Percentiles rank a stretch among this genome's conserved stretches.
phyloP scores from a whole-genome alignment of 345 rosid genomes.

The Eucalyptus cladocalyx region DNA sequence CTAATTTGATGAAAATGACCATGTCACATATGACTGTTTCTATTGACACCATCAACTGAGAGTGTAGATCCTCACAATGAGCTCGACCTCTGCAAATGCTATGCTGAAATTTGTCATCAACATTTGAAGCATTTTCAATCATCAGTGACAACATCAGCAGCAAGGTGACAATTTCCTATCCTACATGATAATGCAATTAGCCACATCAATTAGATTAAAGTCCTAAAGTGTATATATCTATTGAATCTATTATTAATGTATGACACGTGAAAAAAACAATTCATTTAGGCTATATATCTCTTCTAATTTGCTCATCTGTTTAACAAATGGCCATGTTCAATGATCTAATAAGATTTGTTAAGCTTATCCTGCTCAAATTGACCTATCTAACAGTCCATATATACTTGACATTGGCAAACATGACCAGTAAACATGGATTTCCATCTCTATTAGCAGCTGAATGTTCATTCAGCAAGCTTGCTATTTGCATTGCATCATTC shows the following conservation, averaged over 20 bases:
- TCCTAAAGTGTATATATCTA: too few species aligned
- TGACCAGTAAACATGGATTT: background rate
- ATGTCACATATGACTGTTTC: background rate
- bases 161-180: background rate
- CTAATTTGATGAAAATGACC: background rate
- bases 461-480: background rate
- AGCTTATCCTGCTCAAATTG: background rate
- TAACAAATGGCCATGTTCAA: background rate
- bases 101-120: background rate
- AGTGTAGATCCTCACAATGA: background rate
- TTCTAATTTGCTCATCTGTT: background rate
- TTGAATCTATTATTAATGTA: too few species aligned
- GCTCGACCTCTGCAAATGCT: background rate
- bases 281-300: too few species aligned
- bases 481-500: background rate
- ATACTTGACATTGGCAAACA: background rate
- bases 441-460: background rate
- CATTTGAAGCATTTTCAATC: background rate
- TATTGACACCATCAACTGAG: rapidly evolving
- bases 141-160: background rate
- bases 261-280: too few species aligned
- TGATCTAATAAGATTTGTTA: background rate
- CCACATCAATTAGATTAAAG: too few species aligned
- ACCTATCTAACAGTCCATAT: background rate
- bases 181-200: too few species aligned